phyloP scores from a whole-genome alignment of 1,139 yeast genomes.

The Geotrichum fermentans region DNA sequence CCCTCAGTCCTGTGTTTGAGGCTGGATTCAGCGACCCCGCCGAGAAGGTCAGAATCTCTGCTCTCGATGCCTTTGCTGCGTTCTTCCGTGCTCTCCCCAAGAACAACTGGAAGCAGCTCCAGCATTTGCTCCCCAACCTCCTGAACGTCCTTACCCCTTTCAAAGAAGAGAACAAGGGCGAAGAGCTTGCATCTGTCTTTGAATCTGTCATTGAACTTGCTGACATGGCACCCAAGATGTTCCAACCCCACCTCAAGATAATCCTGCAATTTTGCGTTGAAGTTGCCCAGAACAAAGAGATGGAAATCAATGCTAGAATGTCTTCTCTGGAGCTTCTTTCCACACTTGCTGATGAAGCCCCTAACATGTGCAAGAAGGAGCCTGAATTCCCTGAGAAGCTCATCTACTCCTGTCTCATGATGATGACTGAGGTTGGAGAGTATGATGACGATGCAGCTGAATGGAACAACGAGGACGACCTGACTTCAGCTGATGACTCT shows the following conservation, averaged over 20 bases:
- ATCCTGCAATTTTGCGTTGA: constrained; percentile 78
- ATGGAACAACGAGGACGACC: constrained; percentile 80
- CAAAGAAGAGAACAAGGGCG: constrained; percentile 70
- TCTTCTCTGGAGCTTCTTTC: constrained; percentile 85
- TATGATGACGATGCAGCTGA: constrained; percentile 78
- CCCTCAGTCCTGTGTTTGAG: constrained; percentile 65
- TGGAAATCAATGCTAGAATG: constrained; percentile 74
- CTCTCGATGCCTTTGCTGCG: constrained; percentile 88
- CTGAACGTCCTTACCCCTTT: constrained; percentile 84
- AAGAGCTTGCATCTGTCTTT: constrained; percentile 78
- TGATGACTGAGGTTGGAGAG: constrained; percentile 90
- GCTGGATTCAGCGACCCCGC: constrained; percentile 71
- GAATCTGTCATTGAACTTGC: constrained; percentile 87
- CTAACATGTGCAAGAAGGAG: constrained; percentile 87
- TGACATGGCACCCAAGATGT: constrained; percentile 90
- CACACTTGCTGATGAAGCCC: constrained; percentile 88
- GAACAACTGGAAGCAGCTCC: constrained; percentile 66
- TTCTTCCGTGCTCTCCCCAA: constrained; percentile 80
- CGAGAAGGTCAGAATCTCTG: constrained; percentile 84
- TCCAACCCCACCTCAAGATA: constrained; percentile 81
- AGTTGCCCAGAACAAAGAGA: constrained; percentile 73
- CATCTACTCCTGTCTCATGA: constrained; percentile 66
- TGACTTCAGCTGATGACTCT: constrained; percentile 74
- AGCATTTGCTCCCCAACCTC: constrained; percentile 75
- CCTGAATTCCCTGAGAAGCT: constrained; percentile 65